Evolutionary conservation across 495 filamentous ascomycete genomes (phyloP), one percentile per base, ranked within the genome.

Genomic region (Podospora tetraspora): DNA sequence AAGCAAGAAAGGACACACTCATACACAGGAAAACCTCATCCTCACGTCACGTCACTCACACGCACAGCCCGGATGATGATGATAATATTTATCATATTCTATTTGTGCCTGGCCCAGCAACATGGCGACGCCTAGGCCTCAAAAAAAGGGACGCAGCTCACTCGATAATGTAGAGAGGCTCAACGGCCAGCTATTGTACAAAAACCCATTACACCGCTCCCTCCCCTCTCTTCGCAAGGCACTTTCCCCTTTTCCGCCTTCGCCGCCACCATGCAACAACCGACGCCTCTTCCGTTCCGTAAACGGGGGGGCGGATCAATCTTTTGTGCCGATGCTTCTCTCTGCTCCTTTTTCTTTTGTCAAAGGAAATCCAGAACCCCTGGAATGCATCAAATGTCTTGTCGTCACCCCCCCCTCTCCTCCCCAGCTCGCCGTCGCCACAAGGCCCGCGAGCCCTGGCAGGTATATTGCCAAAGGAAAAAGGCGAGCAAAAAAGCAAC

Each of bases 401-500:
- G 16, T 52, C 43, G 7, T 52, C 43, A 52, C 43, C 37, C 4
- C 13, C 37, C 43, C 6, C 43, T 16, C 43, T 5, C 43, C 43
- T 43, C 13, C 43, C 43, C 43, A 16, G 8, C 43, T 52, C 27
- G 43, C 43, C 43, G 7, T 52, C 43, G 43, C 43, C 43, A n/a
- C 43, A 52, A 52, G 43, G 43, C 43, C 19, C 43, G 43, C 7
- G 19, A n/a, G 43, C 43, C 43, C 43, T 52, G 43, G 43, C 43
- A 52, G 43, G 43, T 52, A 52, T 52, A 52, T 52, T 52, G 43
- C 43, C 34, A 43, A 52, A 52, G 43, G 19, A 52, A 52, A 52
- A 52, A 52, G 43, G 19, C 43, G 43, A 52, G 43, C 43, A 60
- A 60, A 60, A 30, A 63, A 23, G 61, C 61, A 63, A 30, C 65